A percentile compares a stretch with the other conserved stretches of the same genome.
Evolutionary conservation across 2,329 filamentous ascomycete species (phyloP).

Genomic region (Penicillium sp.): DNA sequence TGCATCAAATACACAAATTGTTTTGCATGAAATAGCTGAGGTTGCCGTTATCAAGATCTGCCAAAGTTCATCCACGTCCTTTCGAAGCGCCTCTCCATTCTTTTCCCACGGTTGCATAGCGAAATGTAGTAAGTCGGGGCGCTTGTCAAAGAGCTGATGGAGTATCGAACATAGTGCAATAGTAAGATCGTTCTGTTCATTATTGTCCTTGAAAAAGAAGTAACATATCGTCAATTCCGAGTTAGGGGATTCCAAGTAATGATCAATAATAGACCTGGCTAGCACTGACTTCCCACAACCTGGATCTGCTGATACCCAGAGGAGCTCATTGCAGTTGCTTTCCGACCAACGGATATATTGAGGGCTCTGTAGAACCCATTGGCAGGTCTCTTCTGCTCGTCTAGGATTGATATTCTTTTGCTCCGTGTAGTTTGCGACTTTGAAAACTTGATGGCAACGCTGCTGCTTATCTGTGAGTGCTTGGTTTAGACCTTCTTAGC

Average conservation of each 20-base stretch:
- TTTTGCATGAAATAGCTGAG: slow-evolving; percentile 4
- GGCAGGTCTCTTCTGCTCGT: slow-evolving; percentile 32
- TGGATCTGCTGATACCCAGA: slow-evolving; percentile 43
- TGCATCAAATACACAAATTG: slow-evolving; percentile 10
- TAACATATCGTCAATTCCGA: slow-evolving; percentile 29
- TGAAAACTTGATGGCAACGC: slow-evolving; percentile 28
- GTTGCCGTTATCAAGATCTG: slow-evolving; percentile 7
- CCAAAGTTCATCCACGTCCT: slow-evolving; percentile 16
- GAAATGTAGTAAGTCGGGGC: slow-evolving; percentile 26
- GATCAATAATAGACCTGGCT: slow-evolving; percentile 34
- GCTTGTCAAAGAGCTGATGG: slow-evolving; percentile 37
- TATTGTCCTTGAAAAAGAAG: slow-evolving; percentile 44
- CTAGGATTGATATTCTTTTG: slow-evolving; percentile 34
- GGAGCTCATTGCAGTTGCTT: slow-evolving; percentile 24
- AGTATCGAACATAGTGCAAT: slow-evolving; percentile 38
- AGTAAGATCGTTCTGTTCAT: slow-evolving; percentile 30
- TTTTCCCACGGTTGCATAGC: slow-evolving; percentile 15
- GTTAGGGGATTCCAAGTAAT: slow-evolving; percentile 15
- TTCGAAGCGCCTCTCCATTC: slow-evolving; percentile 18
- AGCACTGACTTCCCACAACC: slow-evolving; percentile 46
- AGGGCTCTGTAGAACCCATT: slow-evolving; percentile 31
- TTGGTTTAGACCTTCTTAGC: neutral
- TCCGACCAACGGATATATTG: slow-evolving; percentile 28
- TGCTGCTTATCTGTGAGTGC: slow-evolving; percentile 5
- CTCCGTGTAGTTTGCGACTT: slow-evolving; percentile 27